Base-by-base conservation (phyloP, 2,329 filamentous ascomycete species). In the Venturiaceae sp. region DNA sequence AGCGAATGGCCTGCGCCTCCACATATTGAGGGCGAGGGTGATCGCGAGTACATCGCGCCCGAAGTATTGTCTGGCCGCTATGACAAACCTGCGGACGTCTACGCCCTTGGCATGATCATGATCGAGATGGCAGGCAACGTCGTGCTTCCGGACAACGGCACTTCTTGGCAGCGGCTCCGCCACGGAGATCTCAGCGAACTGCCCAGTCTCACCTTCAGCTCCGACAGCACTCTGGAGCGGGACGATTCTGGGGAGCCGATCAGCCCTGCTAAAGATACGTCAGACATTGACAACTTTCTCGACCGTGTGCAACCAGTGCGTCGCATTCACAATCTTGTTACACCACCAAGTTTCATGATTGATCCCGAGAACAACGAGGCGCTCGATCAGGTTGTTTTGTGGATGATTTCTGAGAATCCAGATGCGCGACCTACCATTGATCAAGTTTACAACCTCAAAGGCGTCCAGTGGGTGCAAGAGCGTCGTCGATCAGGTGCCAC, bases 71-170 rank as follows among this genome's bases (percentile, higher is more conserved):
- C 84, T 67, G 92, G 92, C 44, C 83, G 85, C 62, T 94, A 88
- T 65, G 91, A 95, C 74, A 94, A 92, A 71, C 88, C 92, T 37
- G 88, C 91, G 36, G 94, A 99, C 71, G 83, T 99, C 55, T 99
- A 96, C 72, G 90, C 94, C 11, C 83, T 99, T 32, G 94, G 94
- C 55, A 83, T 97, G 66, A 95, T 97, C 71, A 88, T 96, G 70
- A 83, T 96, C 54, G 94, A 99, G 75, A 94, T 92, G 66, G 92
- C 91, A 28, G 91, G 88, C 62, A 99, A 99, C 67, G 91, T 96
- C 55, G 86, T 90, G 62, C 85, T 99, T 30, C 94, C 94, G 0
- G 91, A 96, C 68, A 96, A 97, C 64, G 94, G 94, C 50, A 82
- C 85, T 16, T 89, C 87, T 16, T 99, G 94, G 94, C 85, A 92